Conservation (phyloP, 352 stramenopile genomes). For the Phytophthora vignae region DNA sequence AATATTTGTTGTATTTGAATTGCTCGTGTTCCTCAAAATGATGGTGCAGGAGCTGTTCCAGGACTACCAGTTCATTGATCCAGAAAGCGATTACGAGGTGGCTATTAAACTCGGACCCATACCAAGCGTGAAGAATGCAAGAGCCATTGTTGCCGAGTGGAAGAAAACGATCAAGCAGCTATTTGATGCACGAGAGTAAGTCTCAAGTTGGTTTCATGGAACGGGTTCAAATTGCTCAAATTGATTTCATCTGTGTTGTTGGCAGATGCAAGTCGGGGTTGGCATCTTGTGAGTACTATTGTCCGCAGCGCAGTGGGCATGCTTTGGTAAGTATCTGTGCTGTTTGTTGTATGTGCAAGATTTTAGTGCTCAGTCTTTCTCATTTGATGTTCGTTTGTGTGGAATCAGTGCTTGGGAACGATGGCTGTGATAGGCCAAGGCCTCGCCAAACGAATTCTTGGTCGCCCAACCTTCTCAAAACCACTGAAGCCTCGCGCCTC, state of each 20-base stretch:
- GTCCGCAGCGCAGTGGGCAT: conserved; percentile 67
- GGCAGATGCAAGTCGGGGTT: conserved; percentile 61
- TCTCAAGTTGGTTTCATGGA: not conserved
- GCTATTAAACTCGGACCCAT: conserved; percentile 79
- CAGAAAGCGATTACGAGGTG: conserved; percentile 79
- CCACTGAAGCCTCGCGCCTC: conserved; percentile 66
- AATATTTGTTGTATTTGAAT: too few species aligned
- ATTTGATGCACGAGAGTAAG: conserved; percentile 64
- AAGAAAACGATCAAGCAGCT: conserved; percentile 51
- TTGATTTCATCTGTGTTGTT: not conserved
- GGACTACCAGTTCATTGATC: conserved; percentile 86
- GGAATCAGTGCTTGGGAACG: conserved; percentile 68
- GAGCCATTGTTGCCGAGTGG: conserved; percentile 70
- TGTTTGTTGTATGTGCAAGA: not conserved
- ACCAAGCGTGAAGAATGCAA: conserved; percentile 47
- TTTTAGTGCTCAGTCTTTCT: not conserved
- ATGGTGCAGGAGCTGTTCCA: conserved; percentile 74
- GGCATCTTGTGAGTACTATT: conserved; percentile 65
- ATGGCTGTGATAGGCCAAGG: conserved; percentile 64
- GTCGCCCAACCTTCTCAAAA: conserved; percentile 72
- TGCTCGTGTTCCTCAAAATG: too few species aligned
- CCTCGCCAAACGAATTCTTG: conserved; percentile 69
- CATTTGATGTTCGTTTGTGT: conserved; percentile 13
- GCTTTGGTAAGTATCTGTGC: conserved; percentile 57
- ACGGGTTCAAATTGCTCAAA: not conserved